Evolutionary conservation across 805 yeast species (phyloP).

Genomic region (Candida multigemmis): DNA sequence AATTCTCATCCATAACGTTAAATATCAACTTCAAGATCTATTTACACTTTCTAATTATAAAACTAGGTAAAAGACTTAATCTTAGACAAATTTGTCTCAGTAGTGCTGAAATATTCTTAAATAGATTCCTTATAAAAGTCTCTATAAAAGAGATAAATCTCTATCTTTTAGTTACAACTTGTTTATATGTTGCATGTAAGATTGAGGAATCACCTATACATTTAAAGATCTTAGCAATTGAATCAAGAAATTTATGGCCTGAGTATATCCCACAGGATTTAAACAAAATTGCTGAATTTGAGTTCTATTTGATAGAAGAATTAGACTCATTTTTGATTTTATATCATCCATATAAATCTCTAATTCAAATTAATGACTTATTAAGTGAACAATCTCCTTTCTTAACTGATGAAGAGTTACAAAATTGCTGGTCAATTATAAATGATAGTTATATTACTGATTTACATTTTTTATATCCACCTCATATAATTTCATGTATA

Average conservation of each 20-base stretch:
- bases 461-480: conserved; percentile 73
- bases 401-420: conserved; percentile 59
- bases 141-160: conserved; percentile 75
- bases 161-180: conserved; percentile 73
- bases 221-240: conserved; percentile 71
- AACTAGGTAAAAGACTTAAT: conserved; percentile 69
- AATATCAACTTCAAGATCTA: conserved; percentile 67
- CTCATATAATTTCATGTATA: conserved; percentile 78
- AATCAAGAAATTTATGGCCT: conserved; percentile 89
- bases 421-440: conserved; percentile 80
- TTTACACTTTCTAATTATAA: conserved; percentile 64
- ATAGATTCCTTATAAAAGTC: conserved; percentile 67
- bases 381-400: conserved; percentile 19
- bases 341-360: conserved; percentile 66
- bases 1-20: conserved; percentile 35
- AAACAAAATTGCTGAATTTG: conserved; percentile 89
- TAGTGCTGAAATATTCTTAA: conserved; percentile 78
- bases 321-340: conserved; percentile 62
- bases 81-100: conserved; percentile 79
- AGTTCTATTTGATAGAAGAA: conserved; percentile 87
- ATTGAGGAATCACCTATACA: conserved; percentile 95
- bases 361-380: conserved; percentile 42
- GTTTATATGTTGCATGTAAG: conserved; percentile 84
- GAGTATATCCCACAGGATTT: conserved; percentile 88
- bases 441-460: conserved; percentile 90